Conservation (phyloP, 2,329 filamentous ascomycete genomes). For the Aspergillus tanneri region DNA sequence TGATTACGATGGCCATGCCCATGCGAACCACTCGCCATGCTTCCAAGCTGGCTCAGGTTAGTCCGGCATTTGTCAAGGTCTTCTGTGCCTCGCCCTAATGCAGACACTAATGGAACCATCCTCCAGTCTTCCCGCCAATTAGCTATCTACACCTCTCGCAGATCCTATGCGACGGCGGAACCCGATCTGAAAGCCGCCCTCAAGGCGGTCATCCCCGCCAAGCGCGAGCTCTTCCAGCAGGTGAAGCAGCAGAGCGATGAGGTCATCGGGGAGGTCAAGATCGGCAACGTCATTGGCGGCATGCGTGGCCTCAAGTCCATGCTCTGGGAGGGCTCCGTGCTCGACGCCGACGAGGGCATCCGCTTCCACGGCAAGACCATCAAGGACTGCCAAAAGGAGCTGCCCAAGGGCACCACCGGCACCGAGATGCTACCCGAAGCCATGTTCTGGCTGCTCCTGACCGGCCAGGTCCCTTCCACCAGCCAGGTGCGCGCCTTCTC, state of each 20-base stretch:
- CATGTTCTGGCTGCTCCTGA: slow-evolving; percentile 99
- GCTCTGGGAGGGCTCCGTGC: slow-evolving; percentile 97
- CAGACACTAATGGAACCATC: background rate
- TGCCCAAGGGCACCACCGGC: slow-evolving; percentile 84
- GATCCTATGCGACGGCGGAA: slow-evolving; percentile 64
- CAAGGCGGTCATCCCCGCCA: slow-evolving; percentile 79
- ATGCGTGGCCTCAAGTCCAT: slow-evolving; percentile 98
- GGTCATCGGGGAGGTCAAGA: slow-evolving; percentile 85
- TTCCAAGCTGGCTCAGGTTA: slow-evolving; percentile 39
- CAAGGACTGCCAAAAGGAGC: slow-evolving; percentile 91
- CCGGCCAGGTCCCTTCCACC: slow-evolving; percentile 82
- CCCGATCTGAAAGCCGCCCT: slow-evolving; percentile 87
- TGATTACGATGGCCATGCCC: slow-evolving; percentile 28
- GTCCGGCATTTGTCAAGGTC: slow-evolving; percentile 2
- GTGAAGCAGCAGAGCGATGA: slow-evolving; percentile 83
- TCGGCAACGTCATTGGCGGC: slow-evolving; percentile 90
- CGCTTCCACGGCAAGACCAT: slow-evolving; percentile 97
- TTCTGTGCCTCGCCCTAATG: background rate
- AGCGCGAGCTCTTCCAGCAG: slow-evolving; percentile 89
- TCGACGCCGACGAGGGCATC: slow-evolving; percentile 95
- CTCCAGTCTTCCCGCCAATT: slow-evolving; percentile 20
- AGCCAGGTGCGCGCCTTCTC: slow-evolving; percentile 80
- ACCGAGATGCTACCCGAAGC: slow-evolving; percentile 98
- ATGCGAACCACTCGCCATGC: slow-evolving; percentile 41
- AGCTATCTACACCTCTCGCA: slow-evolving; percentile 21